Percentiles rank a stretch among this genome's conserved stretches.
phyloP scores from a whole-genome alignment of 768 basidiomycete genomes.

The Pholiota microspora region DNA sequence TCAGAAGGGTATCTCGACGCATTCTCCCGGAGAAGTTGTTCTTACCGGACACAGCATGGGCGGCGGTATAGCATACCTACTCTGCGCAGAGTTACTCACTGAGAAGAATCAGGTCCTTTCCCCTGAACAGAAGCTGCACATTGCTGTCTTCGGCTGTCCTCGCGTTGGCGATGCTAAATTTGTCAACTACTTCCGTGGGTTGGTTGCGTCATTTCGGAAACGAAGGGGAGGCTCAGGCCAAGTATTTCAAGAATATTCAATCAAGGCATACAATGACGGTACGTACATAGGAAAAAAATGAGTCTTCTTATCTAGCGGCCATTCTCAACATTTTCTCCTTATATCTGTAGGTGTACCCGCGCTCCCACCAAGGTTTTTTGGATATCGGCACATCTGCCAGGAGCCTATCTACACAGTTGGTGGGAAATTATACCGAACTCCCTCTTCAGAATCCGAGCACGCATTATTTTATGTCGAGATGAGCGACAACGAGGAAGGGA shows the following conservation, averaged over 20 bases:
- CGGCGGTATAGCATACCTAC: constrained; percentile 48
- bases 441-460: constrained; percentile 43
- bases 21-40: constrained; percentile 37
- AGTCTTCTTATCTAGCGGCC: not conserved
- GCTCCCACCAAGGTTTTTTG: constrained; percentile 49
- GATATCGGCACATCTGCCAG: constrained; percentile 50
- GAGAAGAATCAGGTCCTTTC: constrained; percentile 23
- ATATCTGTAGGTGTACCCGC: constrained; percentile 46
- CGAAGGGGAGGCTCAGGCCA: constrained; percentile 34
- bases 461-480: constrained; percentile 38
- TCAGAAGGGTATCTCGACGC: constrained; percentile 32
- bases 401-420: constrained; percentile 48
- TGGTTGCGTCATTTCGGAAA: constrained; percentile 31
- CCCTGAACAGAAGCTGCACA: constrained; percentile 32
- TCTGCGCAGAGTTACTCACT: constrained; percentile 45
- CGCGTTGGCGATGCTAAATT: constrained; percentile 45
- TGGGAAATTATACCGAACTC: constrained; percentile 46
- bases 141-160: constrained; percentile 52
- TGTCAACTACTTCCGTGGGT: constrained; percentile 38
- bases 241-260: constrained; percentile 43
- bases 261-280: constrained; percentile 61
- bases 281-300: constrained; percentile 14
- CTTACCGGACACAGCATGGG: constrained; percentile 62
- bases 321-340: not conserved
- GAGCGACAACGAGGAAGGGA: constrained; percentile 15